Evolutionary conservation across 805 yeast genomes (phyloP).

Genomic region (Schwanniomyces sp.): DNA sequence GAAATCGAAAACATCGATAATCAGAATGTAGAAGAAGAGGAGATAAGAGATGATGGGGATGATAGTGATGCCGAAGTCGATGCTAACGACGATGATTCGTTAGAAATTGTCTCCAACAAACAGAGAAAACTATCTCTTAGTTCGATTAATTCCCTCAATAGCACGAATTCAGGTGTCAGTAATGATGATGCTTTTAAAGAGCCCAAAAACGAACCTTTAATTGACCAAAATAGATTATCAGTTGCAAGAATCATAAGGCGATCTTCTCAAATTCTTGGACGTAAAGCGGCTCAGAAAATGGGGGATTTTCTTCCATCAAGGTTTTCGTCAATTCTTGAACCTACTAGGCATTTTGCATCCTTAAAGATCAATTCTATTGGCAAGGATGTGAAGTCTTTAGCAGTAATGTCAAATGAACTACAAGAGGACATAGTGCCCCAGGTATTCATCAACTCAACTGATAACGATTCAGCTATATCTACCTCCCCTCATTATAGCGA

Average conservation of each 20-base stretch:
- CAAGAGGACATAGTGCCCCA: slow-evolving; percentile 31
- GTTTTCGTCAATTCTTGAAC: slow-evolving; percentile 81
- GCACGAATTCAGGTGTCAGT: slow-evolving; percentile 28
- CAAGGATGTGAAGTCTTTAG: slow-evolving; percentile 42
- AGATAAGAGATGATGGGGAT: slow-evolving; percentile 19
- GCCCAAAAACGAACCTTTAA: slow-evolving; percentile 55
- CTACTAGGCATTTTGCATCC: slow-evolving; percentile 88
- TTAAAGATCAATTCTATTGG: slow-evolving; percentile 57
- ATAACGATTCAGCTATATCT: slow-evolving; percentile 6
- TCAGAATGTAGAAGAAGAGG: slow-evolving; percentile 20
- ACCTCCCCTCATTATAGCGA: slow-evolving; percentile 1
- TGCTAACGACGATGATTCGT: slow-evolving; percentile 20
- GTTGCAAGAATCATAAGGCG: slow-evolving; percentile 75
- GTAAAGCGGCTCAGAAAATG: slow-evolving; percentile 83
- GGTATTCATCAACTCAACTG: slow-evolving; percentile 17
- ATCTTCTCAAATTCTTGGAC: slow-evolving; percentile 74
- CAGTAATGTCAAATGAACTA: slow-evolving; percentile 43
- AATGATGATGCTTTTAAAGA: slow-evolving; percentile 14
- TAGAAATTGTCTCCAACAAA: slow-evolving; percentile 23
- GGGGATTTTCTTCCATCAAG: slow-evolving; percentile 84
- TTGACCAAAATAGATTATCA: slow-evolving; percentile 68
- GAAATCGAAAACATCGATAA: slow-evolving; percentile 14
- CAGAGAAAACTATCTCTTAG: slow-evolving; percentile 41
- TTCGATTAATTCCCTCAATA: slow-evolving; percentile 33
- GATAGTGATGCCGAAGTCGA: slow-evolving; percentile 12